Percentiles rank a stretch among this genome's conserved stretches.
Evolutionary conservation across 2,329 filamentous ascomycete genomes (phyloP).

Genomic region (Pseudogymnoascus sp.): DNA sequence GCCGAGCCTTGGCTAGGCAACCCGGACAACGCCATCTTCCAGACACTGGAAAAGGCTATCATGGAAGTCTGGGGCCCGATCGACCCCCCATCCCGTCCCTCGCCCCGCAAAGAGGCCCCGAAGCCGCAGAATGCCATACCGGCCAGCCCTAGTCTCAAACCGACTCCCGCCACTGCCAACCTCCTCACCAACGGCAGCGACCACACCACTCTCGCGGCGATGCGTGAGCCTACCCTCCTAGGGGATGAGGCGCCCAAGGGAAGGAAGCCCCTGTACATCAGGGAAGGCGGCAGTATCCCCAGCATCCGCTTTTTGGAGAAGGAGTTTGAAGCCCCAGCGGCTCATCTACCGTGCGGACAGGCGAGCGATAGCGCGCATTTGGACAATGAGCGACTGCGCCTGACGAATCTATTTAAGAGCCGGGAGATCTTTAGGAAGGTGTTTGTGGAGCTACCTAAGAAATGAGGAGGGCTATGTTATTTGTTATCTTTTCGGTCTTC

Average conservation of each 20-base stretch:
- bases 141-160: slow-evolving; percentile 29
- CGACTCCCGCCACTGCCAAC: slow-evolving; percentile 42
- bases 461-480: slow-evolving; percentile 15
- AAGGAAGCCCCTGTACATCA: slow-evolving; percentile 76
- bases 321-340: slow-evolving; percentile 83
- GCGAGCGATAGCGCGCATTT: slow-evolving; percentile 90
- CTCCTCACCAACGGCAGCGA: slow-evolving; percentile 42
- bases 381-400: slow-evolving; percentile 85
- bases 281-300: slow-evolving; percentile 91
- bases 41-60: slow-evolving; percentile 77
- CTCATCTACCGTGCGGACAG: slow-evolving; percentile 89
- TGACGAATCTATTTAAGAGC: slow-evolving; percentile 84
- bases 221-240: slow-evolving; percentile 10
- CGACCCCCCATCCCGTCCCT: slow-evolving; percentile 25
- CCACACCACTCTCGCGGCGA: slow-evolving; percentile 26
- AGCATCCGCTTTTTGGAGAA: slow-evolving; percentile 92
- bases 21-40: slow-evolving; percentile 82
- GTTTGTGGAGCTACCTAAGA: slow-evolving; percentile 44
- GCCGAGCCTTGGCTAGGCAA: slow-evolving; percentile 96
- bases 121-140: slow-evolving; percentile 13
- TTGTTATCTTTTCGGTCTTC: neutral
- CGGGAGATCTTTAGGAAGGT: slow-evolving; percentile 85
- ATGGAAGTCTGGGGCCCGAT: slow-evolving; percentile 72
- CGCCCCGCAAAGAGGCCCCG: slow-evolving; percentile 27
- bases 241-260: slow-evolving; percentile 19